These are phyloP conservation scores for Aspergillus sp. DNA, from an alignment of 2,329 filamentous ascomycete genomes.

Conservation along the genomic window DNA sequence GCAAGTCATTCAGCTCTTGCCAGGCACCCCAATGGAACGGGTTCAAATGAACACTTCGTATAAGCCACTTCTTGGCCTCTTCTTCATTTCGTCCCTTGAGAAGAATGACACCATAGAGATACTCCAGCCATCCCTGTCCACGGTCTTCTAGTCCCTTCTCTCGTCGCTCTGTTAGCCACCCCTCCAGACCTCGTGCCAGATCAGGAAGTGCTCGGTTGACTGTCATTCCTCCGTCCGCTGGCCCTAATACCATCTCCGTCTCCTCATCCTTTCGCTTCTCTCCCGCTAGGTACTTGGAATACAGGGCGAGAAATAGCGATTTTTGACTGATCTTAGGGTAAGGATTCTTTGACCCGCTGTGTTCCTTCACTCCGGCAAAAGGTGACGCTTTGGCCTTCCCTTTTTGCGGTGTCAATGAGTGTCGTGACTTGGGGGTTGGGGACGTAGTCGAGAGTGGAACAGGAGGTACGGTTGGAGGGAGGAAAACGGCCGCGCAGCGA, in stretches of 20 bases:
- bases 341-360: constrained; percentile 28
- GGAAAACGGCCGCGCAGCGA: constrained; percentile 82
- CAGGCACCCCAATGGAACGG: constrained; percentile 98
- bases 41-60: constrained; percentile 81
- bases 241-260: constrained; percentile 93
- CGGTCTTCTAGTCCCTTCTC: constrained; percentile 56
- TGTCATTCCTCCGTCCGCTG: constrained; percentile 79
- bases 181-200: constrained; percentile 70
- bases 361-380: constrained; percentile 32
- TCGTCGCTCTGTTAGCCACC: constrained; percentile 69
- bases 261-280: constrained; percentile 97
- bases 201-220: constrained; percentile 78
- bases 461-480: constrained; percentile 73
- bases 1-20: constrained; percentile 81
- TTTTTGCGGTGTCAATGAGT: constrained; percentile 43
- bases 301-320: constrained; percentile 84
- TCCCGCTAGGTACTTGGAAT: constrained; percentile 86
- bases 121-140: constrained; percentile 88
- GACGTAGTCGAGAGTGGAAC: constrained; percentile 49
- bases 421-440: constrained; percentile 33
- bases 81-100: constrained; percentile 87
- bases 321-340: constrained; percentile 70
- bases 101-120: constrained; percentile 77
- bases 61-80: constrained; percentile 78
- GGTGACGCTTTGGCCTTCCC: constrained; percentile 56